Conservation (phyloP, 495 filamentous ascomycete species). For the Xylaria grammica region DNA sequence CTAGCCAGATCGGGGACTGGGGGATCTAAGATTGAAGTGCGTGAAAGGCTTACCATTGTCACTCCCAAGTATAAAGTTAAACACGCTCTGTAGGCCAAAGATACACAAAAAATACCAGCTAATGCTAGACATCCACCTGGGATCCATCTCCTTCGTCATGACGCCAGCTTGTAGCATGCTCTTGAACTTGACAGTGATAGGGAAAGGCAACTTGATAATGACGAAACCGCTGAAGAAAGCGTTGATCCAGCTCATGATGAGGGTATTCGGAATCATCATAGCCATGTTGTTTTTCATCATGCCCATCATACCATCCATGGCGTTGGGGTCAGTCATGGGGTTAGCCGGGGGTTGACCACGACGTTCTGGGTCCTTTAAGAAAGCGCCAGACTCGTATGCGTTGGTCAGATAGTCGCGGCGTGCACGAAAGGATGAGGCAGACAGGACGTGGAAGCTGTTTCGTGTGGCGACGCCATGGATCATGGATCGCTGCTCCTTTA, state of each 20-base stretch:
- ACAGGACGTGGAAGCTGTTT: constrained; percentile 74
- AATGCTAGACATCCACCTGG: constrained; percentile 95
- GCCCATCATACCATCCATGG: constrained; percentile 99
- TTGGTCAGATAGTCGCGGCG: constrained; percentile 81
- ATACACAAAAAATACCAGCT: constrained; percentile 99
- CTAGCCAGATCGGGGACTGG: not conserved
- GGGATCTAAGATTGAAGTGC: not conserved
- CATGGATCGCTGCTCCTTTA: constrained; percentile 87
- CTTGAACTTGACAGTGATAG: constrained; percentile 97
- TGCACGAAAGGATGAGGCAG: constrained; percentile 72
- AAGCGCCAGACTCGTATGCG: constrained; percentile 81
- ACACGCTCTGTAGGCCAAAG: constrained; percentile 96
- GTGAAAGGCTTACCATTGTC: constrained; percentile 76
- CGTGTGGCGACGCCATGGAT: constrained; percentile 86
- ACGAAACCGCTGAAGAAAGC: constrained; percentile 98
- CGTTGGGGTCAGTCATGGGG: constrained; percentile 94
- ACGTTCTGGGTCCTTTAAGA: constrained; percentile 84
- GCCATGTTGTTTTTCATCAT: constrained; percentile 99
- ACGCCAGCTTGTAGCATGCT: constrained; percentile 98
- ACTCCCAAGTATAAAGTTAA: constrained; percentile 93
- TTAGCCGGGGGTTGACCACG: constrained; percentile 88
- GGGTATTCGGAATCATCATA: constrained; percentile 98
- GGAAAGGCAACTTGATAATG: constrained; percentile 98
- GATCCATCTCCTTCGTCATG: constrained; percentile 92
- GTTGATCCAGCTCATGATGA: constrained; percentile 99